Base-by-base conservation (phyloP, 208 protist genomes). In the Wallacemonas rigidus region DNA sequence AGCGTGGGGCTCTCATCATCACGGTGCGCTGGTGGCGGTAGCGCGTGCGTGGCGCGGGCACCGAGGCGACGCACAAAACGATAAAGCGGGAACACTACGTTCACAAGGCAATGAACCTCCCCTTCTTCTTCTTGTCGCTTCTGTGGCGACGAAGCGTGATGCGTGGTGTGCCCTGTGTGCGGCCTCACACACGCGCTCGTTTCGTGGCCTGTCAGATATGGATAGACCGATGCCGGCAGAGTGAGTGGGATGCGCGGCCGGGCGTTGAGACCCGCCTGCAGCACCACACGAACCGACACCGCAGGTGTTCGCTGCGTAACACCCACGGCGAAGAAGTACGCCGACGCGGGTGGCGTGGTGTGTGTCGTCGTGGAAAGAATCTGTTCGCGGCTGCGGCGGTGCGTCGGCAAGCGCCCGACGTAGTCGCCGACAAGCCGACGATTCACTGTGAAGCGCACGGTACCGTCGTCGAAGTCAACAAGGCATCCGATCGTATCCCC, bases 371-470 rank as follows among this genome's bases (percentile, higher is more conserved):
- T 48, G 4, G 41, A 39, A 14, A 53, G 1, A 4, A 45, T 2
- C 12, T 14, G 5, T 38, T 36, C 39, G 60, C 40, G n/a, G 9
- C 60, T 45, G 36, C 5, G 9, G 6, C 39, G 11, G 57, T 17
- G 41, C 3, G 41, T 65, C 3, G 41, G 60, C 40, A 71, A 8
- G 8, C 9, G 39, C 7, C 67, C 67, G 51, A 48, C 47, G 39
- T 61, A 57, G 39, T 26, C 67, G 12, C 14, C 39, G 39, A 71
- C 0, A 5, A 71, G 15, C 39, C 79, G 68, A 4, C 80, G 76
- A 67, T 95, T 95, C 55, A 88, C 80, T 6, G 87, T 92, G 51
- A 92, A 95, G 55, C 60, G 65, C n/a, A 95, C 74, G 8, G 81
- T 81, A 64, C 84, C 75, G 6, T 86, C 76, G 6, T 86, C 67